These are phyloP conservation scores for Ceratocystis lukuohia DNA, from an alignment of 2,329 filamentous ascomycete species.

Conservation along the genomic window DNA sequence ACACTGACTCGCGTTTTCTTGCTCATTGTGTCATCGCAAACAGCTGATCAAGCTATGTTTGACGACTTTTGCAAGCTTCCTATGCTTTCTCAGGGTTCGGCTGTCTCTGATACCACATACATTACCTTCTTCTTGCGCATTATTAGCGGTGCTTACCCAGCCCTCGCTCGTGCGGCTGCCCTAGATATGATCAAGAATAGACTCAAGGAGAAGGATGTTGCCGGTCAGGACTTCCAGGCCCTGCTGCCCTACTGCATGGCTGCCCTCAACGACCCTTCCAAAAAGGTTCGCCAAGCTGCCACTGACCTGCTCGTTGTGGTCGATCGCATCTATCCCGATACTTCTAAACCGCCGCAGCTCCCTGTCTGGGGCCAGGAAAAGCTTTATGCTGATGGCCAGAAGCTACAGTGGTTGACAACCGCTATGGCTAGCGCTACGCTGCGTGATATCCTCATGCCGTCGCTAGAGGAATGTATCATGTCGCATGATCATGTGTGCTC, in stretches of 20 bases:
- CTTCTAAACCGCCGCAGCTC: constrained; percentile 27
- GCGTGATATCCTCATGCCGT: constrained; percentile 54
- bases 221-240: constrained; percentile 55
- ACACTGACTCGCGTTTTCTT: constrained; percentile 48
- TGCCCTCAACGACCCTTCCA: constrained; percentile 61
- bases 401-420: constrained; percentile 44
- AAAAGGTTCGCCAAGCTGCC: constrained; percentile 62
- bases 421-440: constrained; percentile 49
- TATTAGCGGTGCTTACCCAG: constrained; percentile 59
- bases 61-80: constrained; percentile 41
- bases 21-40: constrained; percentile 35
- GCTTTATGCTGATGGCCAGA: constrained; percentile 48
- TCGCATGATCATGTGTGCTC: constrained; percentile 58
- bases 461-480: constrained; percentile 73
- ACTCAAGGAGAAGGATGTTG: constrained; percentile 38
- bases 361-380: constrained; percentile 45
- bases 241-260: constrained; percentile 69
- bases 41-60: constrained; percentile 30
- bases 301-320: constrained; percentile 51
- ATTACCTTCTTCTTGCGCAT: constrained; percentile 63
- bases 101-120: constrained; percentile 50
- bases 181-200: constrained; percentile 49
- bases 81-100: constrained; percentile 40
- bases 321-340: constrained; percentile 33
- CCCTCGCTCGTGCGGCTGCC: constrained; percentile 54